Percentiles rank a stretch among this genome's conserved stretches.
These are phyloP conservation scores for Xylaria sp. DNA, from an alignment of 2,329 filamentous ascomycete species.

Conservation along the genomic window DNA sequence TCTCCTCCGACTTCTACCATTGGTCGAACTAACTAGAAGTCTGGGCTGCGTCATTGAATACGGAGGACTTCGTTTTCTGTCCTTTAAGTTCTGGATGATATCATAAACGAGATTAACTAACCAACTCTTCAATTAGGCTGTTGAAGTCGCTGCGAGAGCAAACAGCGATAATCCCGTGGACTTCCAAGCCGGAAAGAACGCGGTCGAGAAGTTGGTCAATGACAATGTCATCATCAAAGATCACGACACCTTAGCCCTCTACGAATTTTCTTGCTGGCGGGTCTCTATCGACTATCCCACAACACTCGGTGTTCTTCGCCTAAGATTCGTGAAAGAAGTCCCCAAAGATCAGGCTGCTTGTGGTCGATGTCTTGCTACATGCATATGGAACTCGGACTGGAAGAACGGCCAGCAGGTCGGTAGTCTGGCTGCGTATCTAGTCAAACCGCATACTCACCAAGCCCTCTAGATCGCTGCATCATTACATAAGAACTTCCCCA, in stretches of 20 bases:
- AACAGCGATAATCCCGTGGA: constrained; percentile 53
- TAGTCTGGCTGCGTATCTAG: constrained; percentile 37
- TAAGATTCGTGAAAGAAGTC: constrained; percentile 55
- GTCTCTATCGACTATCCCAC: constrained; percentile 48
- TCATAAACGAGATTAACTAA: constrained; percentile 8
- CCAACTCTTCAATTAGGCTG: constrained; percentile 22
- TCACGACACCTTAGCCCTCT: constrained; percentile 54
- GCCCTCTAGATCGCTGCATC: constrained; percentile 54
- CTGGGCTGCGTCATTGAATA: not conserved
- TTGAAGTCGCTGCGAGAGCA: constrained; percentile 51
- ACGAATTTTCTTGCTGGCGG: constrained; percentile 56
- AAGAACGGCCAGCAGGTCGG: constrained; percentile 60
- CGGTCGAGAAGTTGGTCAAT: constrained; percentile 50
- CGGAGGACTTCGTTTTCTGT: not conserved
- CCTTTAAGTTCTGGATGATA: not conserved
- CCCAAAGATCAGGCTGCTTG: constrained; percentile 48
- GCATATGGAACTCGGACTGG: constrained; percentile 58
- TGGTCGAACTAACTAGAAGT: not conserved
- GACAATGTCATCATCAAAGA: constrained; percentile 52
- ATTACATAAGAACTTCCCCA: constrained; percentile 53
- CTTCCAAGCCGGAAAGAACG: constrained; percentile 47
- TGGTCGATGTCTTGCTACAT: constrained; percentile 53
- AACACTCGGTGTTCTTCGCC: constrained; percentile 54
- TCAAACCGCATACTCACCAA: constrained; percentile 8
- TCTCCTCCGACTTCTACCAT: not conserved